Conservation (phyloP, 257 asterid species). For the Solanum paucissectum region DNA sequence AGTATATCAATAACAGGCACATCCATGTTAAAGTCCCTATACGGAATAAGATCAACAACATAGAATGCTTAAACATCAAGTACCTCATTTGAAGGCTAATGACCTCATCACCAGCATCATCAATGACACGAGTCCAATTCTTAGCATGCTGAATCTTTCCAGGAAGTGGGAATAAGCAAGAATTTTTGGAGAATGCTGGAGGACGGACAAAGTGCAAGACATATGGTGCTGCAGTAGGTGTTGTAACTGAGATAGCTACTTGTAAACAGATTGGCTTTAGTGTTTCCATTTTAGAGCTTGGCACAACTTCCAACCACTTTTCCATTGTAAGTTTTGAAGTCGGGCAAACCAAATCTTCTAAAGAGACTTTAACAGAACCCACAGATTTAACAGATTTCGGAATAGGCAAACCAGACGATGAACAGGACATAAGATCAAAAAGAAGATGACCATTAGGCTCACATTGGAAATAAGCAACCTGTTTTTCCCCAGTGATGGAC, state of each 20-base stretch:
- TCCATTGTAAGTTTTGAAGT: constrained; percentile 47
- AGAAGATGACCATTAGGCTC: constrained; percentile 58
- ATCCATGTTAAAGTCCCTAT: not conserved
- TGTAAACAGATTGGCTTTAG: constrained; percentile 50
- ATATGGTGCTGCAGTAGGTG: constrained; percentile 53
- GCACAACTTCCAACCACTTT: constrained; percentile 84
- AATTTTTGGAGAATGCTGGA: constrained; percentile 40
- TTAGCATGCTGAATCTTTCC: constrained; percentile 19
- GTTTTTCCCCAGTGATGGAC: constrained; percentile 71
- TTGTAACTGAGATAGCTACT: constrained; percentile 71
- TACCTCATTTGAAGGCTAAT: constrained; percentile 78
- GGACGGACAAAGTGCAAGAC: constrained; percentile 46
- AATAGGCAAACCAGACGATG: constrained; percentile 25
- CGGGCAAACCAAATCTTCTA: constrained; percentile 44
- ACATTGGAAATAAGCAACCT: constrained; percentile 86
- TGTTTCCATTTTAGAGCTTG: constrained; percentile 34
- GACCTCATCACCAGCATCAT: constrained; percentile 58
- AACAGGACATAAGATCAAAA: constrained; percentile 50
- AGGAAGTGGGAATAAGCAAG: constrained; percentile 63
- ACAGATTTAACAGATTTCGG: constrained; percentile 36
- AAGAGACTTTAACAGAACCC: constrained; percentile 46
- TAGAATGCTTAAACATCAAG: not conserved
- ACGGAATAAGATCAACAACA: not conserved
- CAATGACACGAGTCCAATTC: constrained; percentile 42
- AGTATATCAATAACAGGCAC: not conserved